These are phyloP conservation scores for Mallotus repandus DNA, from an alignment of 441 rosid genomes.

Conservation along the genomic window DNA sequence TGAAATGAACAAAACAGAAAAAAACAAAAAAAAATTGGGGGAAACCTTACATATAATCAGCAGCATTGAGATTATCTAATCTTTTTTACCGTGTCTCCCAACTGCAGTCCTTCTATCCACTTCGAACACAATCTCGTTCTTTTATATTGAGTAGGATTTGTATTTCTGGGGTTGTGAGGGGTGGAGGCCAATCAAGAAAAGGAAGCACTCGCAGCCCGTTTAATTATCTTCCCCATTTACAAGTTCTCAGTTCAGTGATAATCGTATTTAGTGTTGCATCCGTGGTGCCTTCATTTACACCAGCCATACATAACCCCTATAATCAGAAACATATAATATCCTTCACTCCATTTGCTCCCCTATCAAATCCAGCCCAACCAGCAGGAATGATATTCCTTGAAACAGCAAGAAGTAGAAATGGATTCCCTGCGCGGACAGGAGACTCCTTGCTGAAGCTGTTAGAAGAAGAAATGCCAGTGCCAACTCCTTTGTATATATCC, in stretches of 20 bases:
- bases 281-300: slow-evolving; percentile 10
- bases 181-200: slow-evolving; percentile 23
- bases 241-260: neutral
- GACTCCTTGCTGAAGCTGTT: slow-evolving; percentile 82
- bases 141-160: slow-evolving; percentile 13
- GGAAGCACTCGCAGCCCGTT: slow-evolving; percentile 12
- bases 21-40: neutral
- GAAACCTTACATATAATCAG: slow-evolving; percentile 27
- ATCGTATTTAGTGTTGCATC: slow-evolving; percentile 13
- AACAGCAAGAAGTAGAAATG: slow-evolving; percentile 95
- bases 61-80: slow-evolving; percentile 35
- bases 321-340: slow-evolving; percentile 9
- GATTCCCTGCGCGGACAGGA: slow-evolving; percentile 87
- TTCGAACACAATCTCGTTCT: slow-evolving; percentile 23
- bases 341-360: slow-evolving; percentile 85
- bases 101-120: slow-evolving; percentile 31
- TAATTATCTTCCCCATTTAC: slow-evolving; percentile 1
- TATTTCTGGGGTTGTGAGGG: slow-evolving; percentile 8
- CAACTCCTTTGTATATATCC: slow-evolving; percentile 79
- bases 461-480: slow-evolving; percentile 78
- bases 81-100: slow-evolving; percentile 24
- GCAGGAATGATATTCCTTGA: slow-evolving; percentile 87
- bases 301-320: slow-evolving; percentile 26
- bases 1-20: slow-evolving; percentile 12
- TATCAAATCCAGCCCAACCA: slow-evolving; percentile 86